phyloP scores from a whole-genome alignment of 2,329 filamentous ascomycete genomes.

The Lachnum nothofagi region DNA sequence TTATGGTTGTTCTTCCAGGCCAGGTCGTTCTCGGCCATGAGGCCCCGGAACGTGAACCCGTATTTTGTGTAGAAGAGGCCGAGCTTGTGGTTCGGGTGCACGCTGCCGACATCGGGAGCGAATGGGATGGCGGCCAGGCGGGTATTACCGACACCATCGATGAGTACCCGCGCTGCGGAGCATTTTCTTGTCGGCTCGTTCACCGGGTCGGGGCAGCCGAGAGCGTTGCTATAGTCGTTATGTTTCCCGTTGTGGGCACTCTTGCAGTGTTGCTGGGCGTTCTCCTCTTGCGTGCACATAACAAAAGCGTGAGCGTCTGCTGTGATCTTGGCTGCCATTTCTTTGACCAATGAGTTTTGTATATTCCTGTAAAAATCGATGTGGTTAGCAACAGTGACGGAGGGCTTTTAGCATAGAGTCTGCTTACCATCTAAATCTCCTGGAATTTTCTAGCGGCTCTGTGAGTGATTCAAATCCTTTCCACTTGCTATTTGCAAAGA shows the following conservation, averaged over 20 bases:
- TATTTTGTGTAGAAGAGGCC: too few relatives aligned
- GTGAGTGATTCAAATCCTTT: neutral
- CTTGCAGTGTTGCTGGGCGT: neutral
- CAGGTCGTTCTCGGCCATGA: neutral
- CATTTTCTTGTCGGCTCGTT: neutral
- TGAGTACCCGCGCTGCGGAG: neutral
- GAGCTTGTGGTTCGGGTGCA: neutral
- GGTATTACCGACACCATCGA: neutral
- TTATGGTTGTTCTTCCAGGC: neutral
- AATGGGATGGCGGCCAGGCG: neutral
- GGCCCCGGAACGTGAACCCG: neutral
- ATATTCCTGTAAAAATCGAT: constrained; percentile 5
- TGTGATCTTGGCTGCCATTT: constrained; percentile 3
- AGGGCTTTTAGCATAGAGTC: neutral
- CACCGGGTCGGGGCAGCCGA: neutral
- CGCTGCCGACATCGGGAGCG: neutral
- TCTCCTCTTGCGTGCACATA: constrained; percentile 7
- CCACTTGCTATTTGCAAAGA: neutral
- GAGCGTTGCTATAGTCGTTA: neutral
- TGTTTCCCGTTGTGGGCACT: neutral
- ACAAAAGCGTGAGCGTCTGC: constrained; percentile 7
- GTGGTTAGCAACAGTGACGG: constrained; percentile 1
- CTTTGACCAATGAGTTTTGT: neutral
- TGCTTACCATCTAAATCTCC: neutral
- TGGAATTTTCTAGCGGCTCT: constrained; percentile 3